Base-by-base conservation (phyloP, 2,329 filamentous ascomycete genomes). In the Stagonosporopsis tanaceti region DNA sequence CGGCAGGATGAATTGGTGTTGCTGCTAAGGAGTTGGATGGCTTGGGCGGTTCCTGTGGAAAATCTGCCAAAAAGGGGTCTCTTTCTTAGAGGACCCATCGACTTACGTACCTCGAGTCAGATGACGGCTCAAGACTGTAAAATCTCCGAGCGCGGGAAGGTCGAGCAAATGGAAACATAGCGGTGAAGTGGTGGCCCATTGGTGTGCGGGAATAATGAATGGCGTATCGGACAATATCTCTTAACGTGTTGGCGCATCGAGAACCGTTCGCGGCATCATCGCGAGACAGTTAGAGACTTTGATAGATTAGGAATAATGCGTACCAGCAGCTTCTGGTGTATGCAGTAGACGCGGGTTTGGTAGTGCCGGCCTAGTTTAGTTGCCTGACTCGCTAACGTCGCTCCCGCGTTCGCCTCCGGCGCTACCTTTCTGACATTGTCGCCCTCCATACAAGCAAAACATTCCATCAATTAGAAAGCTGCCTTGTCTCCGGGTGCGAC, bases 401-500 rank as follows among this genome's bases (percentile, higher is more conserved):
- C 7, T 30, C 17, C 45, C 24, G 32, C 37, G 50, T 48, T 52
- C 40, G 32, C 25, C 52, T 27, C 50, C 27, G n/a, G 34, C n/a
- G 40, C 39, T 22, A 27, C 20, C n/a, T 38, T 37, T 40, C n/a
- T 55, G 59, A 51, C 45, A 50, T 47, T 56, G 44, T 52, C 20
- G 40, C 20, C 17, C 22, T 46, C 44, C 17, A 27, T 46, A 30
- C 51, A 22, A 20, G 28, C 39, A 42, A 38, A 9, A 51, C 50
- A 48, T 64, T 67, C 66, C 64, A 61, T 66, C 66, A 68, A 68
- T 67, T 58, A 42, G 59, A 59, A 12, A 14, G 15, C 28, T 37
- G 17, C 14, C 41, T 24, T 38, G 35, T 35, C 17, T 46, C 42
- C 28, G 25, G 50, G 40, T 22, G 34, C 6, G 46, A 32, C 46